Base-by-base conservation (phyloP, 2,329 filamentous ascomycete genomes). In the Diplodia mutila region DNA sequence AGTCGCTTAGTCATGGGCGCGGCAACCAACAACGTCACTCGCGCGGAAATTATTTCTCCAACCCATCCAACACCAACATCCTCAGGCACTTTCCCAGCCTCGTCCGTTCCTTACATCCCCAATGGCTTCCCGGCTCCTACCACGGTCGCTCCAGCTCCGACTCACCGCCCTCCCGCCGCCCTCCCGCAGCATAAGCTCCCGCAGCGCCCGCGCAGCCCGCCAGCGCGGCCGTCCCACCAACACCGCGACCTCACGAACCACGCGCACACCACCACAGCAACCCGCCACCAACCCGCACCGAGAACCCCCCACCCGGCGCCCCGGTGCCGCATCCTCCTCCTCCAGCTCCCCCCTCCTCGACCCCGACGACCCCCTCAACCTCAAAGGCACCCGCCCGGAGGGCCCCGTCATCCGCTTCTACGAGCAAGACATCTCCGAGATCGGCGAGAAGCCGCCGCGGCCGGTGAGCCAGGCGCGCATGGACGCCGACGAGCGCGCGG, bases 401-500 rank as follows among this genome's bases (percentile, higher is more conserved):
- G 27, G 39, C 23, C 42, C 64, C 3, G 18, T 39, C n/a, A 39
- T 59, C 39, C 52, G 46, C n/a, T 66, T 66, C 53, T 66, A 37
- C 64, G 42, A 51, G 53, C 64, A 66, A n/a, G 64, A 59, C 39
- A 4, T 52, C 1, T 37, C 39, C 18, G 25, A 52, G 11, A 25
- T 57, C 11, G 54, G 52, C 25, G 16, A n/a, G 0, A 3, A 12
- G 6, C 32, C 53, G n/a, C 64, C 52, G 39, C 39, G 29, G 12
- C 64, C 25, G 1, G 27, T 66, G 11, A 51, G 25, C 37, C 25
- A 3, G 9, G 39, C 23, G 64, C 64, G 46, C 27, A 52, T 66
- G 1, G 53, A 14, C 3, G 53, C 64, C 18, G 64, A 66, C 39
- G 46, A 9, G 12, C 34, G 46, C 18, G 32, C 25, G 6, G 29